phyloP scores from a whole-genome alignment of 768 basidiomycete genomes.

The Lepiota venenata region DNA sequence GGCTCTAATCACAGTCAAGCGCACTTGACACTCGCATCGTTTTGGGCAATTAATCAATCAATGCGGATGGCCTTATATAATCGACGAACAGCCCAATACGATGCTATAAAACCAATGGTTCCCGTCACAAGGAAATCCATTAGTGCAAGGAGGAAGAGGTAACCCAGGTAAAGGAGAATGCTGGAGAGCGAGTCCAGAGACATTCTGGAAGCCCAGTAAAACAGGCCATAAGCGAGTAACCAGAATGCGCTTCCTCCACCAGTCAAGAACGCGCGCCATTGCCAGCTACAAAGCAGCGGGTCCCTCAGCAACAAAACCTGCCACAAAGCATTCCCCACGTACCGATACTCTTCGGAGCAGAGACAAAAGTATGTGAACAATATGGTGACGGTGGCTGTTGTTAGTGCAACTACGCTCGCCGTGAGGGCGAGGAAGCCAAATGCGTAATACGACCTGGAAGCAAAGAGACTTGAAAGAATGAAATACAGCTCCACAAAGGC shows the following conservation, averaged over 20 bases:
- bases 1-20: not conserved
- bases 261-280: conserved; percentile 91
- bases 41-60: conserved; percentile 41
- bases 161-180: conserved; percentile 85
- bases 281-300: conserved; percentile 63
- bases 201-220: conserved; percentile 87
- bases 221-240: conserved; percentile 84
- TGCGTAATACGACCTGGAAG: conserved; percentile 90
- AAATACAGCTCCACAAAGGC: conserved; percentile 96
- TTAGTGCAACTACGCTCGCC: conserved; percentile 76
- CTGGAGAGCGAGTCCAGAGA: conserved; percentile 80
- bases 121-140: conserved; percentile 88
- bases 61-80: conserved; percentile 83
- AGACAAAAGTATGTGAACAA: conserved; percentile 88
- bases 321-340: conserved; percentile 16
- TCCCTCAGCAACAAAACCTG: not conserved
- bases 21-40: not conserved
- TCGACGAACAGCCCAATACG: conserved; percentile 86
- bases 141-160: conserved; percentile 78
- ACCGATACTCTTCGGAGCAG: conserved; percentile 95
- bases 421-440: conserved; percentile 94
- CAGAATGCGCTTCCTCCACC: conserved; percentile 94
- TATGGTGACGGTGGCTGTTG: conserved; percentile 89
- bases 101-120: conserved; percentile 87
- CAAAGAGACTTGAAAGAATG: conserved; percentile 87